Evolutionary conservation across 2,329 filamentous ascomycete genomes (phyloP).

Genomic region (Cladorrhinum sp.): DNA sequence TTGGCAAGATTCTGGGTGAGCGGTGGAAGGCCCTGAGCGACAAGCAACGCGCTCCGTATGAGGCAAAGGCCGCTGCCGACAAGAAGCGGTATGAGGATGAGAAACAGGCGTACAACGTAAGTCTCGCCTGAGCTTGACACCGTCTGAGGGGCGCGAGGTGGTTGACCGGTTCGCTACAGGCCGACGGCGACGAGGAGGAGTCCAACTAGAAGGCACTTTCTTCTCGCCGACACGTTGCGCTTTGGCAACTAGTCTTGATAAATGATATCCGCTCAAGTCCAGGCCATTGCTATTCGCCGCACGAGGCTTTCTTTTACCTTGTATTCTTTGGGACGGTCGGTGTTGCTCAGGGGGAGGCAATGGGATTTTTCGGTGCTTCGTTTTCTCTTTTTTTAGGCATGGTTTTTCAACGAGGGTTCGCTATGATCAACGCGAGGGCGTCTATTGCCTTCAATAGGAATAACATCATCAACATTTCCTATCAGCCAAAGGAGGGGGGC

Average conservation of each 20-base stretch:
- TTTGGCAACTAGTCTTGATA: conserved; percentile 27
- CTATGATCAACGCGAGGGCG: conserved; percentile 22
- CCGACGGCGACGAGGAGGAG: conserved; percentile 56
- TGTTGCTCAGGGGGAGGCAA: conserved; percentile 30
- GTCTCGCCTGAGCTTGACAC: conserved; percentile 33
- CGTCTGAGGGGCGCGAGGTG: conserved; percentile 3
- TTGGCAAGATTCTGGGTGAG: conserved; percentile 97
- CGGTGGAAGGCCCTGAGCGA: conserved; percentile 96
- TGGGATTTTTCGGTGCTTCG: conserved; percentile 29
- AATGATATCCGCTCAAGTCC: conserved; percentile 22
- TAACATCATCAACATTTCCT: not conserved
- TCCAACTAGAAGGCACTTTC: conserved; percentile 36
- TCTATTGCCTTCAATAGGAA: not conserved
- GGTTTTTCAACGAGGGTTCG: conserved; percentile 28
- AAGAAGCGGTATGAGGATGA: conserved; percentile 99
- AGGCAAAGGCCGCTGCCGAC: conserved; percentile 92
- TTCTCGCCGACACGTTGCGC: conserved; percentile 29
- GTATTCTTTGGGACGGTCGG: conserved; percentile 32
- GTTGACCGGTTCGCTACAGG: conserved; percentile 39
- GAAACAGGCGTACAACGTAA: conserved; percentile 90
- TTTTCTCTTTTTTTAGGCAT: conserved; percentile 26
- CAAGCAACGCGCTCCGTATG: conserved; percentile 89
- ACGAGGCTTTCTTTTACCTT: conserved; percentile 28
- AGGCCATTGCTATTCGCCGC: conserved; percentile 17
- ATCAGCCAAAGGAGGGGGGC: conserved; percentile 10